Evolutionary conservation across 1,284 basidiomycete species (phyloP), one percentile per base, ranked within the genome.

Genomic region (Cryptococcus sp.): DNA sequence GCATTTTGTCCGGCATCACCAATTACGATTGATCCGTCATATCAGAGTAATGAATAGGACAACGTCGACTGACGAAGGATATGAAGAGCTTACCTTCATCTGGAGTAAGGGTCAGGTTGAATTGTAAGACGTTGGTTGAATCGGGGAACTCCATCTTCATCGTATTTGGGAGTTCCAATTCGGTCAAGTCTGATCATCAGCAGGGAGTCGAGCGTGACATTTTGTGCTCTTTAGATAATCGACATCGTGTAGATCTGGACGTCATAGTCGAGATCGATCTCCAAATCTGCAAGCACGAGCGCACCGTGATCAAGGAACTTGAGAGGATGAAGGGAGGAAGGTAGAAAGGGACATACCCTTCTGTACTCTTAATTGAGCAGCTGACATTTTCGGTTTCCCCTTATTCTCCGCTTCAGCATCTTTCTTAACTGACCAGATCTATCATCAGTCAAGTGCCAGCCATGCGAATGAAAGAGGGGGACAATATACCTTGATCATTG

Each of bases 381-480:
- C 92, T 64, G 88, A 91, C 48, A 90, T 96, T 83, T 96, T 97
- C 44, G 92, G 91, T 80, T 87, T 90, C 83, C 85, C 93, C 85
- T 91, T 94, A 16, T 86, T 85, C 49, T 89, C 88, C 52, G 88
- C 88, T 71, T 93, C 88, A 79, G 93, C 88, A 48, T 75, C 67
- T 85, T 96, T 94, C 84, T 96, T 96, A 85, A 97, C 88, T 63
- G 85, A 89, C 87, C 92, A 96, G 69, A 97, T 94, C 92, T 97
- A 64, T 48, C 11, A 2, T 24, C 25, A n/a, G 25, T 25, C 7
- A 34, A 34, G 45, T 9, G 39, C n/a, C 25, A n/a, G n/a, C n/a
- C n/a, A 45, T 48, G 48, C 24, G 44, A 18, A 37, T 41, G 45
- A 45, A 16, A 43, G 41, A n/a, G n/a, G n/a, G n/a, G n/a, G n/a